Conservation (phyloP, 2,329 filamentous ascomycete genomes). For the Thielaviopsis populi region DNA sequence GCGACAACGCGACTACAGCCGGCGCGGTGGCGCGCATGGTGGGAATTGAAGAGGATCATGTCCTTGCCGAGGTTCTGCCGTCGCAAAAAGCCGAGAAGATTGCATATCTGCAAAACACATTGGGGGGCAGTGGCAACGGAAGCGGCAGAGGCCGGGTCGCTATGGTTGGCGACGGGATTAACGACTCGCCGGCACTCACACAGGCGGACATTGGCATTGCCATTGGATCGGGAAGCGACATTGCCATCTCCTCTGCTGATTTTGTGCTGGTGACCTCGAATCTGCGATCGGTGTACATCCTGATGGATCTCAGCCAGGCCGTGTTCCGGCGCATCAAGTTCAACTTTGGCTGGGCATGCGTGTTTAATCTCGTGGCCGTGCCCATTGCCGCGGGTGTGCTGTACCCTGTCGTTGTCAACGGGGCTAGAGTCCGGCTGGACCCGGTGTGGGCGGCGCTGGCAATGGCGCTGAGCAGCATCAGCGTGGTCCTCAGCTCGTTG, state of each 20-base stretch:
- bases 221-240: slow-evolving; percentile 68
- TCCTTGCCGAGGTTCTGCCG: slow-evolving; percentile 78
- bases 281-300: slow-evolving; percentile 53
- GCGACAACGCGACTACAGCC: slow-evolving; percentile 78
- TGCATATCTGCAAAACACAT: slow-evolving; percentile 41
- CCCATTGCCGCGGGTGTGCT: slow-evolving; percentile 70
- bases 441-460: slow-evolving; percentile 80
- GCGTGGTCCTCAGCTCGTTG: slow-evolving; percentile 71
- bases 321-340: slow-evolving; percentile 68
- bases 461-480: slow-evolving; percentile 86
- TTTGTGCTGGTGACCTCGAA: slow-evolving; percentile 68
- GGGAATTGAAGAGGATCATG: slow-evolving; percentile 56
- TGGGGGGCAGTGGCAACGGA: slow-evolving; percentile 24
- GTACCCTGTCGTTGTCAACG: slow-evolving; percentile 40
- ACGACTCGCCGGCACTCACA: slow-evolving; percentile 70
- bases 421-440: slow-evolving; percentile 48
- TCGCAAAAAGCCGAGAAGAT: slow-evolving; percentile 66
- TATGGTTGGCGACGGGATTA: slow-evolving; percentile 83
- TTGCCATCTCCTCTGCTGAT: slow-evolving; percentile 65
- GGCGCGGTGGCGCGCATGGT: slow-evolving; percentile 60
- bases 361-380: slow-evolving; percentile 67
- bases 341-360: slow-evolving; percentile 73
- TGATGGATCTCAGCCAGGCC: slow-evolving; percentile 53
- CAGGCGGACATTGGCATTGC: slow-evolving; percentile 73
- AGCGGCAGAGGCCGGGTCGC: slow-evolving; percentile 42